Evolutionary conservation across 2,329 filamentous ascomycete species (phyloP).

Genomic region (Xylariaceae sp.): DNA sequence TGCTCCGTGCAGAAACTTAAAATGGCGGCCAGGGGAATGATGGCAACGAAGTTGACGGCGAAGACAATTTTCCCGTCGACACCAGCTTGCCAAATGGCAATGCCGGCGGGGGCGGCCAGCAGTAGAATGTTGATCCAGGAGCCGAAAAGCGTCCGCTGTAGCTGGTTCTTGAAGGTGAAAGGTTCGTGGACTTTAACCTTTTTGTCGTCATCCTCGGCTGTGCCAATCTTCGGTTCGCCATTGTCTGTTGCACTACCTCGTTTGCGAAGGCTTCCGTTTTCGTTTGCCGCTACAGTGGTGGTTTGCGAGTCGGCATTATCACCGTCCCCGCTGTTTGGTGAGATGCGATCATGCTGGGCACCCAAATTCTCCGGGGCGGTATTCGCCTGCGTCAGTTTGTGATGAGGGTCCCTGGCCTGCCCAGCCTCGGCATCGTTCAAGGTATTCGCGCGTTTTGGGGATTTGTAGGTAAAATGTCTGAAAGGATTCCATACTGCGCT

Average conservation of each 20-base stretch:
- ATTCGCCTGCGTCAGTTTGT: slow-evolving; percentile 4
- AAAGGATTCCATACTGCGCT: slow-evolving; percentile 14
- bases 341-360: slow-evolving; percentile 10
- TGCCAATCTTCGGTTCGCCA: slow-evolving; percentile 13
- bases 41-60: slow-evolving; percentile 89
- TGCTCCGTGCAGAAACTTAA: slow-evolving; percentile 88
- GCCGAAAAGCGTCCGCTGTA: slow-evolving; percentile 70
- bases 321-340: slow-evolving; percentile 14
- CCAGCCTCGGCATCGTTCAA: slow-evolving; percentile 13
- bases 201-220: slow-evolving; percentile 25
- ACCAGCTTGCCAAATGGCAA: slow-evolving; percentile 65
- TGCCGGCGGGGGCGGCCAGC: slow-evolving; percentile 73
- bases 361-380: slow-evolving; percentile 13
- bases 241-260: not conserved
- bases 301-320: slow-evolving; percentile 16
- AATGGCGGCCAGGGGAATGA: slow-evolving; percentile 83
- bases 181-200: slow-evolving; percentile 44
- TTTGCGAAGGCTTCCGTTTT: slow-evolving; percentile 5
- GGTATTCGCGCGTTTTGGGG: slow-evolving; percentile 9
- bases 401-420: not conserved
- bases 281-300: slow-evolving; percentile 10
- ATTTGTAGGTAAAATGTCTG: slow-evolving; percentile 8
- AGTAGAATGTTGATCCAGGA: slow-evolving; percentile 86
- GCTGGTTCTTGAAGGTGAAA: slow-evolving; percentile 60
- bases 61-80: slow-evolving; percentile 51